phyloP scores from a whole-genome alignment of 2,329 filamentous ascomycete genomes.

The Aspergillus clavatus region DNA sequence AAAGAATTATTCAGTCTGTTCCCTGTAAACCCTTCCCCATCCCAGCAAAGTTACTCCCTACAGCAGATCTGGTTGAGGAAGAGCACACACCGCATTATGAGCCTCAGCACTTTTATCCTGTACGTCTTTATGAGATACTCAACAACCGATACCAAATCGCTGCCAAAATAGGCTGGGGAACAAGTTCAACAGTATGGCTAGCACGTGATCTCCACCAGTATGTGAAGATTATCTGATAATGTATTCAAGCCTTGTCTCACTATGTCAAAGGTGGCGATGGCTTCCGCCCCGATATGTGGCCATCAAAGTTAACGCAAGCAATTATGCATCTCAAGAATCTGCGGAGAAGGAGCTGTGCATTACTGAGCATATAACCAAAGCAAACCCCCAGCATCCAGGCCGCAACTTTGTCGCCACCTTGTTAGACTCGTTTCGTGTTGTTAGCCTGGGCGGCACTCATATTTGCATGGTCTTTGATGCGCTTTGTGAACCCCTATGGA shows the following conservation, averaged over 20 bases:
- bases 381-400: constrained; percentile 27
- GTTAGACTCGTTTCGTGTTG: constrained; percentile 32
- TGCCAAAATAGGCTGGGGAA: constrained; percentile 39
- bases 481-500: constrained; percentile 33
- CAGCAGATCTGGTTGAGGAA: constrained; percentile 10
- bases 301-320: constrained; percentile 33
- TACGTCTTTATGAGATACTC: constrained; percentile 19
- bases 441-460: constrained; percentile 26
- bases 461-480: constrained; percentile 35
- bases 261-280: constrained; percentile 20
- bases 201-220: constrained; percentile 28
- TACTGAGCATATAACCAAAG: constrained; percentile 25
- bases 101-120: constrained; percentile 14
- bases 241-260: constrained; percentile 6
- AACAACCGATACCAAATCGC: constrained; percentile 34
- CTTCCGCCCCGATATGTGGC: constrained; percentile 27
- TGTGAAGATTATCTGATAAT: constrained; percentile 6
- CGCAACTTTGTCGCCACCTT: constrained; percentile 29
- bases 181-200: constrained; percentile 40
- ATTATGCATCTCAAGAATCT: constrained; percentile 14
- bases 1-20: constrained; percentile 8
- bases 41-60: constrained; percentile 6
- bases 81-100: constrained; percentile 12
- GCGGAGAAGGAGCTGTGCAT: constrained; percentile 30
- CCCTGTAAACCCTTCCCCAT: constrained; percentile 4